Base-by-base conservation (phyloP, 2,329 filamentous ascomycete species). In the Chaetomiaceae sp. region DNA sequence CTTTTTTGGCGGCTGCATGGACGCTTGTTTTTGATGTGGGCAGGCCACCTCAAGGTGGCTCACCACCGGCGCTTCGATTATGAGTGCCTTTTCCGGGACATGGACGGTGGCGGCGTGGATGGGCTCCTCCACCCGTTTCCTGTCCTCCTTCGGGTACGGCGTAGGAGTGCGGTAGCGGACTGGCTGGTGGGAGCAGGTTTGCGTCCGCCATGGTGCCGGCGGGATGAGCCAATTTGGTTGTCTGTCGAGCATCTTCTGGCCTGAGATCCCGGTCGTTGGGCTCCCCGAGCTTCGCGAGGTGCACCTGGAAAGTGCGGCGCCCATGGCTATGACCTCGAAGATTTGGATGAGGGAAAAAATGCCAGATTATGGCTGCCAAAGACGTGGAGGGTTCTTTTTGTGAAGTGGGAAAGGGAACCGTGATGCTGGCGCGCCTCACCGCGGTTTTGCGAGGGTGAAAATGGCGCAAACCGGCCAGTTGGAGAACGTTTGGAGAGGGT, bases 101-200 rank as follows among this genome's bases (percentile, higher is more conserved):
- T 32, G 14, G n/a, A 29, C 10, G 11, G 11, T 13, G 14, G 7
- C 18, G 2, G 13, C 4, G 5, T 32, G 9, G 5, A 23, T 3
- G 37, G 27, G 14, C 11, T 56, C 47, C 2, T 46, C 32, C 2
- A 49, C 23, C 11, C 40, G 47, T 48, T 56, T 58, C 36, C 56
- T 54, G 44, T 53, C 47, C 7, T 54, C 48, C 27, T 58, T 58
- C 5, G 56, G 56, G 14, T 58, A 58, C 7, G 56, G 56, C n/a
- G 56, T 58, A 11, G 56, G 56, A 1, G 56, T 56, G 20, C 56
- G 56, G 47, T 58, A 58, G 36, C 56, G 56, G 11, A 54, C 51
- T 2, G 53, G 56, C 10, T 54, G 53, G 21, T 47, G 43, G 23
- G 7, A 23, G 32, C 25, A 44, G 25, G 37, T 36, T 13, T 48